Evolutionary conservation across 1,284 basidiomycete genomes (phyloP).

Genomic region (Mycosarcoma maydis): DNA sequence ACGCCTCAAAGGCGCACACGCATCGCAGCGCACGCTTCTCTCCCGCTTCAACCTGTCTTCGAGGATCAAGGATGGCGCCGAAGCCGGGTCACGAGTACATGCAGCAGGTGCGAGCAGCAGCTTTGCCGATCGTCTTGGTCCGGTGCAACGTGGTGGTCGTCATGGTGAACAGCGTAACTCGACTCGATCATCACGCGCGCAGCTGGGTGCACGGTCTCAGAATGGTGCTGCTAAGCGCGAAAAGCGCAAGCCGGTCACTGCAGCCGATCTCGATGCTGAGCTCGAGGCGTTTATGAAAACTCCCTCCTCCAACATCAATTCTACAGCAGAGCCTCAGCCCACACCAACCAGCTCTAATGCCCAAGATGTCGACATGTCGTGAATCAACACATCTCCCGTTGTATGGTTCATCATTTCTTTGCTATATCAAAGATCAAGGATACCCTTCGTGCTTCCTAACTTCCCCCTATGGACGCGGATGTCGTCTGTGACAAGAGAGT

Average conservation of each 20-base stretch:
- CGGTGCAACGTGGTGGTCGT: constrained; percentile 16
- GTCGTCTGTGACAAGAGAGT: no score
- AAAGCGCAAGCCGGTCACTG: constrained; percentile 72
- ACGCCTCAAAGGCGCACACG: constrained; percentile 11
- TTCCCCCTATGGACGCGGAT: no score
- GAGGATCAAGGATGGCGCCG: constrained; percentile 25
- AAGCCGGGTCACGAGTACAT: constrained; percentile 1
- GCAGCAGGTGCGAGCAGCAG: constrained; percentile 1
- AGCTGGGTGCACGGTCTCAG: neutral
- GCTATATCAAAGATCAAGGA: no score
- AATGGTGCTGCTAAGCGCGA: constrained; percentile 24
- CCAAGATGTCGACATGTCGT: constrained; percentile 38
- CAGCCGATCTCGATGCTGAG: constrained; percentile 87
- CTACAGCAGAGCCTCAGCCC: no score
- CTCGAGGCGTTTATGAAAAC: constrained; percentile 84
- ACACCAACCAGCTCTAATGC: neutral
- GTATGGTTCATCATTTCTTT: no score
- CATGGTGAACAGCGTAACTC: constrained; percentile 10
- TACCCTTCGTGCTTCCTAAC: neutral
- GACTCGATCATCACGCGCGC: constrained; percentile 33
- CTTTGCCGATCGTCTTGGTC: constrained; percentile 39
- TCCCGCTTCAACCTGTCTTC: constrained; percentile 48
- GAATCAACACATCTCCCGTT: neutral
- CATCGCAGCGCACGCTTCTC: constrained; percentile 17
- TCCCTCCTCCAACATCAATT: no score